phyloP scores from a whole-genome alignment of 2,329 filamentous ascomycete genomes.

The Cytospora schulzeri region DNA sequence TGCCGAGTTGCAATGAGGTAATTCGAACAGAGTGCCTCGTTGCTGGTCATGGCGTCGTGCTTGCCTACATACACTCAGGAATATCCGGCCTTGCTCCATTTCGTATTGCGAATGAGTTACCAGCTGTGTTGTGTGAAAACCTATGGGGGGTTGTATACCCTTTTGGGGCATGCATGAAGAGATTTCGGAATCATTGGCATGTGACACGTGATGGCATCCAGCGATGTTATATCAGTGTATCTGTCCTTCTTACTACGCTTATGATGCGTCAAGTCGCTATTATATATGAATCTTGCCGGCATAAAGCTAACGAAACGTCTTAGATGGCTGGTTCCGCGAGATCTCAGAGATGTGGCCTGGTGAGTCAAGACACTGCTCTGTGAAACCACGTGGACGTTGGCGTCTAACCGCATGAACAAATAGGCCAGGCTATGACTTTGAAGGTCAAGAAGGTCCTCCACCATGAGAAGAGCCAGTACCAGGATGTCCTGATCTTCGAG shows the following conservation, averaged over 20 bases:
- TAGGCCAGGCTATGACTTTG: slow-evolving; percentile 95
- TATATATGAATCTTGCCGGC: background rate
- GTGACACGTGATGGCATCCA: background rate
- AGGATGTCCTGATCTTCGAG: slow-evolving; percentile 98
- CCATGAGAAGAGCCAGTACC: slow-evolving; percentile 99
- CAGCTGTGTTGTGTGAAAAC: background rate
- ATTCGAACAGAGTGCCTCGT: background rate
- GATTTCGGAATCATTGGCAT: background rate
- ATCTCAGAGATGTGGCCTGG: slow-evolving; percentile 97
- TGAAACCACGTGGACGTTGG: background rate
- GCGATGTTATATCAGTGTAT: background rate
- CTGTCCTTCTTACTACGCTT: background rate
- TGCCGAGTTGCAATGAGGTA: background rate
- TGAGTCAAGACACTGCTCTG: slow-evolving; percentile 38
- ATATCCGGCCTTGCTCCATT: background rate
- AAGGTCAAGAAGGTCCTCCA: slow-evolving; percentile 97
- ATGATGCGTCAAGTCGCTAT: background rate
- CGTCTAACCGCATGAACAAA: slow-evolving; percentile 16
- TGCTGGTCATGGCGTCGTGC: background rate
- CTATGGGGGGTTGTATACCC: background rate
- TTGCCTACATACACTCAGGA: background rate
- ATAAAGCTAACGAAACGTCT: slow-evolving; percentile 16
- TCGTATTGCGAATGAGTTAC: background rate
- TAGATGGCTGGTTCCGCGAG: slow-evolving; percentile 99
- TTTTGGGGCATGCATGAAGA: background rate